A percentile compares a stretch with the other conserved stretches of the same genome.
Conservation (phyloP, 345 rosid species). For the Salix suchowensis region DNA sequence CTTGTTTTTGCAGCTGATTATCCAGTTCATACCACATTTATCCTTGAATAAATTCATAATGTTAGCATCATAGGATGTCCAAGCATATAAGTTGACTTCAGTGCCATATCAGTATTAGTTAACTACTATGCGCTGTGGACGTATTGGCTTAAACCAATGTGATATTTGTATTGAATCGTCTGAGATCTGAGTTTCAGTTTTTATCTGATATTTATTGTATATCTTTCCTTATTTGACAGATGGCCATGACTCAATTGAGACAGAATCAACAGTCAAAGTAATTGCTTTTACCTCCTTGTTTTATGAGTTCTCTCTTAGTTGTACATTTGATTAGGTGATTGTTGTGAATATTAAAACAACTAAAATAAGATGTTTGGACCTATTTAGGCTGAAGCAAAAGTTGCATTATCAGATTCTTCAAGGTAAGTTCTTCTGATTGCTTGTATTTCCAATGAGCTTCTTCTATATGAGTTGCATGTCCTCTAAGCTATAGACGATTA, state of each 20-base stretch:
- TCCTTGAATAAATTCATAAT: not conserved
- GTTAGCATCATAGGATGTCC: not conserved
- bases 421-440: slow-evolving; percentile 33
- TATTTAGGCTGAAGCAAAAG: slow-evolving; percentile 29
- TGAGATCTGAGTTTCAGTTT: not conserved
- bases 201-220: not conserved
- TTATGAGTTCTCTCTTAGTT: not conserved
- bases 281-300: slow-evolving; percentile 7
- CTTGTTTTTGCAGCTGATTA: not conserved
- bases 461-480: slow-evolving; percentile 7
- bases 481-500: slow-evolving; percentile 10
- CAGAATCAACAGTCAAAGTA: slow-evolving; percentile 20
- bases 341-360: not conserved
- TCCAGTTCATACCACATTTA: not conserved
- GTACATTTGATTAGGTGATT: not conserved
- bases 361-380: slow-evolving; percentile 10
- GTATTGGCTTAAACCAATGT: not conserved
- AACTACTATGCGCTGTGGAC: not conserved
- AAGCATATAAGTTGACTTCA: not conserved
- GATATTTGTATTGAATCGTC: not conserved
- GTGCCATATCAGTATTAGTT: not conserved
- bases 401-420: slow-evolving; percentile 41
- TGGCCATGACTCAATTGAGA: slow-evolving; percentile 17
- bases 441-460: slow-evolving; percentile 2
- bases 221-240: slow-evolving; percentile 21